Base-by-base conservation (phyloP, 2,329 filamentous ascomycete genomes). In the Colletotrichum coccodes region DNA sequence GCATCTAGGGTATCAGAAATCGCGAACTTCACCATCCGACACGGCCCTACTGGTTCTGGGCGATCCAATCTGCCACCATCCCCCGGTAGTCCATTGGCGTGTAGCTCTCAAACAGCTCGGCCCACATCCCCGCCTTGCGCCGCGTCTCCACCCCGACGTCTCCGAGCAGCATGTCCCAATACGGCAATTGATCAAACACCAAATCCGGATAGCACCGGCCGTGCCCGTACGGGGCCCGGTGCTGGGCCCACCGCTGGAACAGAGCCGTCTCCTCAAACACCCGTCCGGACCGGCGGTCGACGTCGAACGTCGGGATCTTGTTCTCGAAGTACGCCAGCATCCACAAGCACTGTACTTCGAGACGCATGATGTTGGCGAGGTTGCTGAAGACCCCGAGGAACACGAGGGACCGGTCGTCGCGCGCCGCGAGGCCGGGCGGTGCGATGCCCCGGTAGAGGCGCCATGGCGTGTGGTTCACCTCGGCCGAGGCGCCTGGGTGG, bases 121-220 rank as follows among this genome's bases (percentile, higher is more conserved):
- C 73, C 62, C 76, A 75, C 61, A 74, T 73, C 0, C 77, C 76
- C 3, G 72, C 65, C 73, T 84, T 85, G 36, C 82, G 74, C 63
- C 76, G 73, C 23, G 73, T 76, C 32, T 80, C 76, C 64, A 90
- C 73, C 0, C 84, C 86, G 68, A 90, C 70, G 73, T 91, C 89
- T 18, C 77, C 77, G 62, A 89, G 72, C 73, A 91, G 74, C 73
- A 86, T 67, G 76, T 90, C 88, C 57, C 89, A 77, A 75, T 88
- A 91, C 7, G 87, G 87, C 52, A 90, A 60, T 4, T 83, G 82
- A 73, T 91, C 89, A 68, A 90, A 90, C 3, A 87, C 86, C 36
- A 90, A 83, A 73, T 90, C 88, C 0, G 85, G 84, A 64, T 82
- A 79, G 34, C 76, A 75, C 2, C 80, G 78, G 0, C 87, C 87